These are phyloP conservation scores for Orbilia brochopaga DNA, from an alignment of 2,329 filamentous ascomycete species.

Conservation along the genomic window DNA sequence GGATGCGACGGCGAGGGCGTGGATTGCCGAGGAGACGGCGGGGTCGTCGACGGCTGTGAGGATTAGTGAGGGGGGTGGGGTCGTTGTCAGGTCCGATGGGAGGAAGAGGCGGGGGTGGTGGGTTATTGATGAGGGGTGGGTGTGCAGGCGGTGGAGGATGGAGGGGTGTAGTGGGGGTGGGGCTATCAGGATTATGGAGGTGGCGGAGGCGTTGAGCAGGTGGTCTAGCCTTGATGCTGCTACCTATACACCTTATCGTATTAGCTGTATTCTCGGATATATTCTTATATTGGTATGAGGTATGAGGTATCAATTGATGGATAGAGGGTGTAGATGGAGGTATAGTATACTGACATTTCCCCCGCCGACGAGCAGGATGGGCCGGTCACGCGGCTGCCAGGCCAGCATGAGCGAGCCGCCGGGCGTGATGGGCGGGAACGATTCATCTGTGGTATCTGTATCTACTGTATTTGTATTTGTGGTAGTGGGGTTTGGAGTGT, in stretches of 20 bases:
- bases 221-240: constrained; percentile 92
- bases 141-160: constrained; percentile 78
- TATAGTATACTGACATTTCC: constrained; percentile 73
- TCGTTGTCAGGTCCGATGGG: constrained; percentile 78
- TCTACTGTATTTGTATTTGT: too few relatives aligned
- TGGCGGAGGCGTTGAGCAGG: constrained; percentile 89
- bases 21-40: constrained; percentile 84
- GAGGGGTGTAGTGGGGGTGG: constrained; percentile 82
- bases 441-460: too few relatives aligned
- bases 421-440: constrained; percentile 80
- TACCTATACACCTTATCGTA: constrained; percentile 67
- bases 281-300: constrained; percentile 2
- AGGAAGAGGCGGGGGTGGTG: constrained; percentile 85
- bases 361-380: constrained; percentile 89
- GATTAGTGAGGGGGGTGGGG: constrained; percentile 75
- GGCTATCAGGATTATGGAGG: constrained; percentile 79
- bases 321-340: constrained; percentile 15
- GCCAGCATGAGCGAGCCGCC: constrained; percentile 92
- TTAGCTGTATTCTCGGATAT: constrained; percentile 34
- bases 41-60: constrained; percentile 93
- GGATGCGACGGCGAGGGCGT: constrained; percentile 87
- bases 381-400: constrained; percentile 91
- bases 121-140: constrained; percentile 69
- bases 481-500: too few relatives aligned
- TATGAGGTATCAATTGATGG: constrained; percentile 16